A percentile compares a stretch with the other conserved stretches of the same genome.
phyloP scores from a whole-genome alignment of 129 eudicot species.

The Chrysanthemum makinoi region DNA sequence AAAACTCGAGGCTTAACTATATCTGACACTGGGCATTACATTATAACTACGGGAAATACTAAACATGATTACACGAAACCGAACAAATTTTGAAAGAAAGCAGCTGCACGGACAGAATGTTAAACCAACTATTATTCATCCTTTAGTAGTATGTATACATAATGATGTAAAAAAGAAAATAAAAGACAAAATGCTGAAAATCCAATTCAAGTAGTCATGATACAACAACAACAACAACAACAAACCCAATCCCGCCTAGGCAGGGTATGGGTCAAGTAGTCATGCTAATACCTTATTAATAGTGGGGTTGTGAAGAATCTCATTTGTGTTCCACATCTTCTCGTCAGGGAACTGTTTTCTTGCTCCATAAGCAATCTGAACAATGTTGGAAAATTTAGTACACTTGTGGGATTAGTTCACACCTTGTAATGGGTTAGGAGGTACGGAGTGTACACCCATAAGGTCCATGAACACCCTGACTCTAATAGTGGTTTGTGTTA shows the following conservation, averaged over 20 bases:
- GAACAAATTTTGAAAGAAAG: neutral
- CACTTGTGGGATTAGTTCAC: no score
- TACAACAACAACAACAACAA: no score
- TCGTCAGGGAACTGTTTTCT: constrained; percentile 55
- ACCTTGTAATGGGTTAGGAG: no score
- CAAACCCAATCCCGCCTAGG: no score
- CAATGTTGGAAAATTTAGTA: no score
- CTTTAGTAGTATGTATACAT: neutral
- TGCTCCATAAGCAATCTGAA: constrained; percentile 38
- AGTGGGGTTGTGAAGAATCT: constrained; percentile 88
- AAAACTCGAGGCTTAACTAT: constrained; percentile 21
- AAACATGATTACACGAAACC: neutral
- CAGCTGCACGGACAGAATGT: neutral
- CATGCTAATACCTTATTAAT: constrained; percentile 63
- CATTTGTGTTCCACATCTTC: constrained; percentile 91
- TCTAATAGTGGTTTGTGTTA: no score
- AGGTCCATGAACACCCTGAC: no score
- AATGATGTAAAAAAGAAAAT: neutral
- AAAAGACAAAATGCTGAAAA: neutral
- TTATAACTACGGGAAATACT: neutral
- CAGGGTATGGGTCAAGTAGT: no score
- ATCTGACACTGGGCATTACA: neutral
- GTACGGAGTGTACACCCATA: no score
- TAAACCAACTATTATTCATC: constrained; percentile 1
- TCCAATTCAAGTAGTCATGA: no score